Conservation (phyloP, 2,329 filamentous ascomycete genomes). For the Xylaria sp. region DNA sequence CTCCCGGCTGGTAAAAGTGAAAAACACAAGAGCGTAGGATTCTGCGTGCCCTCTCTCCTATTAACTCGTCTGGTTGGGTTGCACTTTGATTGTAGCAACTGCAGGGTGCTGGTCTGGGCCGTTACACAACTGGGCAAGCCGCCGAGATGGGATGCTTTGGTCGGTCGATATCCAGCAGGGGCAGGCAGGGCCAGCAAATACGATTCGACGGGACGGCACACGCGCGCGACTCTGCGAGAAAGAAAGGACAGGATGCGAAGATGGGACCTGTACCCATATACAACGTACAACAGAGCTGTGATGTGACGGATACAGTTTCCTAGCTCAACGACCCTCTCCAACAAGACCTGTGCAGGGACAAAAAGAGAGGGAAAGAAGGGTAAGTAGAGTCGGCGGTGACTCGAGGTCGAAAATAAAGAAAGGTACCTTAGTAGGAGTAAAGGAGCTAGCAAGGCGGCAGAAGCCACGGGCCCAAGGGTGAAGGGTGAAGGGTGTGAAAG, state of each 20-base stretch:
- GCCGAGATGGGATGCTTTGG: conserved; percentile 33
- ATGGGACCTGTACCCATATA: conserved; percentile 19
- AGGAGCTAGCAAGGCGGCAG: conserved; percentile 11
- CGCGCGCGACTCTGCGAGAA: conserved; percentile 21
- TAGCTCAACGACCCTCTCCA: conserved; percentile 17
- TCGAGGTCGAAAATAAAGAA: conserved; percentile 16
- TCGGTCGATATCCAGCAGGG: conserved; percentile 31
- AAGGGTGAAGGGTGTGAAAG: conserved; percentile 16
- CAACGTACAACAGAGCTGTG: conserved; percentile 6
- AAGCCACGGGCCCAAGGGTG: neutral
- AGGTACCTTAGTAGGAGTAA: conserved; percentile 8
- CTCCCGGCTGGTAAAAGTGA: neutral
- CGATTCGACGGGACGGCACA: conserved; percentile 21
- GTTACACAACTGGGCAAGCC: conserved; percentile 33
- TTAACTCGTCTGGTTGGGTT: conserved; percentile 20
- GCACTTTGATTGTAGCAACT: conserved; percentile 23
- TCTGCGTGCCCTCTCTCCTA: conserved; percentile 13
- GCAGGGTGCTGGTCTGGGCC: conserved; percentile 22
- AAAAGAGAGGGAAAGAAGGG: neutral
- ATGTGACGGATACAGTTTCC: conserved; percentile 14
- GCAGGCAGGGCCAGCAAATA: conserved; percentile 28
- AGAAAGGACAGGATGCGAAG: conserved; percentile 20
- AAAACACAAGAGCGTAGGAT: conserved; percentile 11
- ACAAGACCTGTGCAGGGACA: neutral
- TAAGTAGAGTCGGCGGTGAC: neutral